Evolutionary conservation across 441 rosid species (phyloP), one percentile per base, ranked within the genome.

Genomic region (Bocquillonia castaneifolia): DNA sequence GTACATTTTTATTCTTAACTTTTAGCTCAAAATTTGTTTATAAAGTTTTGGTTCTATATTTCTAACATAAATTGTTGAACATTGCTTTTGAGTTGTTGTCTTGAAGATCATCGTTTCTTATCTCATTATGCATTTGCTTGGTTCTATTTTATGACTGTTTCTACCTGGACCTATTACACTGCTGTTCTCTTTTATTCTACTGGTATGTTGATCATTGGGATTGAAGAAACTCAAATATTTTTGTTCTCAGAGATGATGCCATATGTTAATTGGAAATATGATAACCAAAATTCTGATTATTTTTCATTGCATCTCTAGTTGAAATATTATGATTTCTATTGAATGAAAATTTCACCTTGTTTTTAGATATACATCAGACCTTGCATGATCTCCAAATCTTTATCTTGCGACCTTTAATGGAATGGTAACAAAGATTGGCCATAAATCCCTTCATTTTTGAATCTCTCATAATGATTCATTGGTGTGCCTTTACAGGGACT

Each of bases 401-500:
- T 10, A 15, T 32, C 12, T 10, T 26, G 26, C 26, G 26, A 39
- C 44, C 23, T 15, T 51, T 25, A 20, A 58, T 14, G 23, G 61
- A 28, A 22, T 45, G 44, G 31, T 57, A 20, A 44, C n/a, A 14
- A 14, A 23, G 26, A 9, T 7, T 32, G 0, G 31, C 7, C n/a
- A 10, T 56, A 7, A 34, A 29, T 44, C n/a, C 71, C 31, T 42
- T 63, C 26, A n/a, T 12, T 22, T 29, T 54, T 39, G 32, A 29
- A 34, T 55, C 53, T 55, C 36, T 48, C n/a, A 10, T 48, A 3
- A 10, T 47, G 37, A 15, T 39, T 62, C 17, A 25, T 40, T 39
- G 28, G 67, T 58, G n/a, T 66, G 72, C 55, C 59, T 50, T 64
- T 59, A 66, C 74, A 88, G 97, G 99, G 64, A 90, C 95, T 62